Base-by-base conservation (phyloP, 1,284 basidiomycete species). In the Moniliella sp. region DNA sequence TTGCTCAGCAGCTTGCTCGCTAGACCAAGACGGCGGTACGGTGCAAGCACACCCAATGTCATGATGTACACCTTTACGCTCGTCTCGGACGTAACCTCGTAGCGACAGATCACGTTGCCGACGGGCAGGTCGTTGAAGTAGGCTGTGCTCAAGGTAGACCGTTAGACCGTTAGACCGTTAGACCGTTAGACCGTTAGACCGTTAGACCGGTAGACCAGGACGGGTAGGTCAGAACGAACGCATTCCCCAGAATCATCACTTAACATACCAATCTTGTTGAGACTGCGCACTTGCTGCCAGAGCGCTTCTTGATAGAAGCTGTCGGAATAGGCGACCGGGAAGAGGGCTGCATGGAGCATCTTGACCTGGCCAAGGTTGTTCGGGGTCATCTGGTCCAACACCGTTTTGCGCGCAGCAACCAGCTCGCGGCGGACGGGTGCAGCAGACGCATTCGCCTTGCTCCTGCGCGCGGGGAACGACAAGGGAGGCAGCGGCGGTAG, bases 71-170 rank as follows among this genome's bases (percentile, higher is more conserved):
- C 47, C 12, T 48, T 50, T 12, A 49, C 54, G 2, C 27, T 34
- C n/a, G n/a, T n/a, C n/a, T n/a, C n/a, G n/a, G n/a, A n/a, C 18
- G 40, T 39, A 4, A 27, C 40, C 34, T 64, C 62, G 18, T 61
- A 35, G 5, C 60, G 48, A 31, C 52, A 61, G 27, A 57, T 52
- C 26, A 64, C 40, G 34, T 54, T 52, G 11, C 57, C 61, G 13
- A 63, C 62, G 8, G 62, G 52, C 10, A 63, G 45, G 32, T 64
- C 62, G 34, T 63, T 63, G 50, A 61, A 63, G 25, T 57, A 51
- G 15, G 56, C 52, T 51, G 40, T 9, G n/a, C 15, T 26, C 11
- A 18, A 10, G 8, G 11, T n/a, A n/a, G n/a, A 5, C 8, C n/a
- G n/a, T n/a, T n/a, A n/a, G n/a, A n/a, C n/a, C n/a, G n/a, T n/a